Evolutionary conservation across 1,284 basidiomycete genomes (phyloP).

Genomic region (Xerocomus amazonicus): DNA sequence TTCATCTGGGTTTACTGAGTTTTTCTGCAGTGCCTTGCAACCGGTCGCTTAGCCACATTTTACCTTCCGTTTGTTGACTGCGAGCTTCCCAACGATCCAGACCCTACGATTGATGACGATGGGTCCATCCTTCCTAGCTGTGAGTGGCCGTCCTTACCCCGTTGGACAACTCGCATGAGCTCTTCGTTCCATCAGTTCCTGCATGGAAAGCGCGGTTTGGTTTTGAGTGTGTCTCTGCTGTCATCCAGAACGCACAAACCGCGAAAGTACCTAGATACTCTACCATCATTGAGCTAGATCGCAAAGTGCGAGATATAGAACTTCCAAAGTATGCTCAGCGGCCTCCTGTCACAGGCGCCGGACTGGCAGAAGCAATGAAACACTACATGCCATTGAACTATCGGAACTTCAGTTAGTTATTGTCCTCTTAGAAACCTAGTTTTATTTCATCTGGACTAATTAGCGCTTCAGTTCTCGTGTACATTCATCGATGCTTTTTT

Average conservation of each 20-base stretch:
- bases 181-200: constrained; percentile 43
- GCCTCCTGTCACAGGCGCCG: constrained; percentile 38
- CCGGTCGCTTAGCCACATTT: constrained; percentile 63
- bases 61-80: constrained; percentile 65
- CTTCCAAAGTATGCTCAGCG: constrained; percentile 52
- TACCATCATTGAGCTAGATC: constrained; percentile 58
- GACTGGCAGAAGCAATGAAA: constrained; percentile 53
- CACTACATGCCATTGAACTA: constrained; percentile 68
- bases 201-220: constrained; percentile 73
- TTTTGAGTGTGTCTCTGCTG: constrained; percentile 59
- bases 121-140: constrained; percentile 52
- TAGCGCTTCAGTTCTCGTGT: constrained; percentile 48
- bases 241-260: constrained; percentile 61
- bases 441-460: constrained; percentile 2
- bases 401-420: constrained; percentile 53
- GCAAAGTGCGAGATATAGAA: constrained; percentile 60
- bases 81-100: constrained; percentile 54
- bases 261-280: constrained; percentile 65
- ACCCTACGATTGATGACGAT: constrained; percentile 50
- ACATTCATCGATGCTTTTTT: constrained; percentile 67
- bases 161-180: background rate
- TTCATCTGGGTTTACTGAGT: background rate
- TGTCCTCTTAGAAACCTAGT: constrained; percentile 9
- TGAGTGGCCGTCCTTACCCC: constrained; percentile 33
- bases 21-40: constrained; percentile 47